Evolutionary conservation across 2,329 filamentous ascomycete species (phyloP), one percentile per base, ranked within the genome.

Genomic region (Fusarium setosum): DNA sequence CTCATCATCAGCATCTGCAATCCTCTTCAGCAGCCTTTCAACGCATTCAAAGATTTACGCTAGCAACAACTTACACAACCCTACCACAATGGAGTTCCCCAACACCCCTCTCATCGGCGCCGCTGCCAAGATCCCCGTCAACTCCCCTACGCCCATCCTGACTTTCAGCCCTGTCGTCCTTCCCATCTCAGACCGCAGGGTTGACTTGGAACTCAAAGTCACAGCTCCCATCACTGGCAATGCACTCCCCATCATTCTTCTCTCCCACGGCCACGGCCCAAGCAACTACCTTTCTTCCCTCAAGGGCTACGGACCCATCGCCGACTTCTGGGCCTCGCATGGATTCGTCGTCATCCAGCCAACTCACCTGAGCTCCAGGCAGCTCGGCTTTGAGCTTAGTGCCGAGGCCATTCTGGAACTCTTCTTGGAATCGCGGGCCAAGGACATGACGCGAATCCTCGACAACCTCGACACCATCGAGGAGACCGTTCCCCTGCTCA

Each of bases 261-360:
- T 74, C 1, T 72, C 72, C 7, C 73, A 74, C 6, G 73, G 73
- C 5, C 70, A 72, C 12, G 73, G 73, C 4, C 61, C 40, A 2
- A 73, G 66, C 56, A 71, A 72, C 45, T 74, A 65, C 20, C 62
- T 74, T 12, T 72, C 71, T 1, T 73, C 71, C 0, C 62, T 62
- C 17, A 67, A 72, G 15, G 72, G 71, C 1, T 74, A 74, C 8
- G 63, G 55, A 1, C 72, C 72, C 0, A 49, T 74, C 4, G 64
- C 38, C 2, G 70, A 73, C 13, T 74, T 70, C 55, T 73, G 64
- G 64, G 72, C 72, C 6, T 64, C 63, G 0, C 72, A 72, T 32
- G 72, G 72, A 6, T 73, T 74, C 24, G 70, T 66, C 3, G 72
- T 74, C 32, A 65, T 74, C 21, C 72, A 73, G 11, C 71, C 72